These are phyloP conservation scores for Chrysosporium keratinophilum DNA, from an alignment of 2,329 filamentous ascomycete genomes.

Conservation along the genomic window DNA sequence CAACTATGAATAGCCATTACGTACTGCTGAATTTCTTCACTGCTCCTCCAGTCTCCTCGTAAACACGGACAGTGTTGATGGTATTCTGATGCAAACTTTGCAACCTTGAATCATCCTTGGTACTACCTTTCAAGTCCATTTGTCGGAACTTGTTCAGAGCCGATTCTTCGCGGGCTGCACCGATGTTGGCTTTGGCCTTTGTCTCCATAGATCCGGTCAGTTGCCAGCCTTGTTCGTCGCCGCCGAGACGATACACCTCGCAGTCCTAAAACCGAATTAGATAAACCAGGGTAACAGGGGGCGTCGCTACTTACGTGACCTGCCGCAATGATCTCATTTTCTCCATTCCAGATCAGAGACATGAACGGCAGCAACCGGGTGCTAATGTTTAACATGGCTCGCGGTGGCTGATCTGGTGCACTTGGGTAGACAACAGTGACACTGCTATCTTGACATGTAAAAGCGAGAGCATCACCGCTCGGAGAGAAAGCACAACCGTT, in stretches of 20 bases:
- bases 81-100: constrained; percentile 97
- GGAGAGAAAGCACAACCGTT: constrained; percentile 90
- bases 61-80: constrained; percentile 72
- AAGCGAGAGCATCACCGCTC: constrained; percentile 83
- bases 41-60: constrained; percentile 52
- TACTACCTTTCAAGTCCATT: constrained; percentile 96
- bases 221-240: constrained; percentile 70
- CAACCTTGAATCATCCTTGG: constrained; percentile 82
- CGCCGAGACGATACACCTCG: constrained; percentile 82
- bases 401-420: constrained; percentile 79
- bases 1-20: constrained; percentile 25
- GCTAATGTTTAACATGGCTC: constrained; percentile 78
- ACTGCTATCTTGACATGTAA: constrained; percentile 89
- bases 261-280: constrained; percentile 42
- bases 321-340: constrained; percentile 88
- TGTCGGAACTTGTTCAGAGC: constrained; percentile 97
- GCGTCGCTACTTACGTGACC: constrained; percentile 53
- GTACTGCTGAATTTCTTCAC: constrained; percentile 80
- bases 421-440: constrained; percentile 93
- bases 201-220: constrained; percentile 69
- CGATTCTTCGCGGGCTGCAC: constrained; percentile 66
- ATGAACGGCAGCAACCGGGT: constrained; percentile 88
- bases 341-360: constrained; percentile 82
- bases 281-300: not conserved
- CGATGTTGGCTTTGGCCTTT: constrained; percentile 52